phyloP scores from a whole-genome alignment of 129 eudicot species.

The Helianthus annuus region DNA sequence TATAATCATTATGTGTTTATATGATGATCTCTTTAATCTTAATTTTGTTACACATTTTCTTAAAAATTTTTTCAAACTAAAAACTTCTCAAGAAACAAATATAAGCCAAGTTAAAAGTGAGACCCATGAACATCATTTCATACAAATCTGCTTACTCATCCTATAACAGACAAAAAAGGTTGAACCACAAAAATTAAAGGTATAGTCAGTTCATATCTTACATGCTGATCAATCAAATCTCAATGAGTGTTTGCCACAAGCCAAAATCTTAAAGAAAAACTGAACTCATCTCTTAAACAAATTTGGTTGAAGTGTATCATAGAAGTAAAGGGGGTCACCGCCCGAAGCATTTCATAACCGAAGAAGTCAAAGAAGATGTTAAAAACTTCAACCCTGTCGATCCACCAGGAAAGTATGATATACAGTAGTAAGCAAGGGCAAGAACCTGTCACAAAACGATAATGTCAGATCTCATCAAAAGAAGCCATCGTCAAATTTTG shows the following conservation, averaged over 20 bases:
- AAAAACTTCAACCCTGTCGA: constrained; percentile 86
- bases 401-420: constrained; percentile 97
- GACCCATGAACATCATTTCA: background rate
- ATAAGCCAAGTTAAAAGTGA: too few relatives aligned
- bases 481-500: too few relatives aligned
- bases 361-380: constrained; percentile 71
- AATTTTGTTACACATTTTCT: background rate
- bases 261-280: constrained; percentile 10
- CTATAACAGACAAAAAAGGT: background rate
- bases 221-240: constrained; percentile 4
- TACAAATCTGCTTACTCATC: background rate
- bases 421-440: constrained; percentile 84
- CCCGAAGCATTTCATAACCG: constrained; percentile 71
- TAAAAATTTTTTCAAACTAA: too few relatives aligned
- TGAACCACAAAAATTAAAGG: background rate
- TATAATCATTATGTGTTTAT: too few relatives aligned
- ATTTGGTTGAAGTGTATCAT: background rate
- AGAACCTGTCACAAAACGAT: constrained; percentile 52
- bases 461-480: constrained; percentile 12
- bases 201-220: constrained; percentile 13
- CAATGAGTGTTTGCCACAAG: background rate
- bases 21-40: too few relatives aligned
- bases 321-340: constrained; percentile 48
- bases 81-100: too few relatives aligned
- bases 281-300: constrained; percentile 20